These are phyloP conservation scores for Stagonosporopsis cucurbitacearum DNA, from an alignment of 2,329 filamentous ascomycete genomes.

Conservation along the genomic window DNA sequence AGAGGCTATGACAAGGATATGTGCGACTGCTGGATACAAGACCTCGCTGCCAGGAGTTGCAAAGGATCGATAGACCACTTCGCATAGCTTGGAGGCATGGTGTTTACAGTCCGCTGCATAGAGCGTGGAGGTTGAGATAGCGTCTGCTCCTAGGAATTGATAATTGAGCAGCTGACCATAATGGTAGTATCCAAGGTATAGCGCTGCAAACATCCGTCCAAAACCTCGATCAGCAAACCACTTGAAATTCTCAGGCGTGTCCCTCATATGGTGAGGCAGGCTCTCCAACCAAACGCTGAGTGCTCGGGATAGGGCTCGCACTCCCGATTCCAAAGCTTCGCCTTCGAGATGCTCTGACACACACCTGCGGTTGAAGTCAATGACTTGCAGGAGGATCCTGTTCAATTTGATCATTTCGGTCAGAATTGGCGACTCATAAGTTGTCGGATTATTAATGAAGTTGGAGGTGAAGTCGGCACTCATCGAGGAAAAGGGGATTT, in stretches of 20 bases:
- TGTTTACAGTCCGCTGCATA: slow-evolving; percentile 34
- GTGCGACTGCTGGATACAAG: slow-evolving; percentile 32
- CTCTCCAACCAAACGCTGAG: slow-evolving; percentile 29
- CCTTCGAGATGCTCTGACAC: slow-evolving; percentile 34
- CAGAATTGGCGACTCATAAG: slow-evolving; percentile 26
- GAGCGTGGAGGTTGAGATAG: slow-evolving; percentile 17
- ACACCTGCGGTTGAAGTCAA: slow-evolving; percentile 32
- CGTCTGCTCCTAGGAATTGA: slow-evolving; percentile 31
- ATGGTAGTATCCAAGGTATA: slow-evolving; percentile 36
- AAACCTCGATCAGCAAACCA: slow-evolving; percentile 30
- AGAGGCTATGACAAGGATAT: slow-evolving; percentile 33
- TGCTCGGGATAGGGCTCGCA: slow-evolving; percentile 27
- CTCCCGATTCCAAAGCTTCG: slow-evolving; percentile 20
- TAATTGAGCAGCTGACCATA: slow-evolving; percentile 34
- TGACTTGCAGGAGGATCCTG: slow-evolving; percentile 29
- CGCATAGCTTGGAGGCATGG: slow-evolving; percentile 31
- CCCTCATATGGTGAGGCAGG: slow-evolving; percentile 32
- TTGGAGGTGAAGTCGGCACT: slow-evolving; percentile 18
- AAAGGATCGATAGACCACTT: slow-evolving; percentile 31
- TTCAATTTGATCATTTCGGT: slow-evolving; percentile 38
- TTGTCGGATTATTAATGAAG: slow-evolving; percentile 17
- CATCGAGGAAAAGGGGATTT: slow-evolving; percentile 32
- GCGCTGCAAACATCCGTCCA: slow-evolving; percentile 31
- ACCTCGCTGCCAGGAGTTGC: slow-evolving; percentile 29
- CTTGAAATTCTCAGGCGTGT: slow-evolving; percentile 31